Percentiles rank a stretch among this genome's conserved stretches.
Evolutionary conservation across 352 stramenopile species (phyloP).

Genomic region (Globisporangium megalacanthum): DNA sequence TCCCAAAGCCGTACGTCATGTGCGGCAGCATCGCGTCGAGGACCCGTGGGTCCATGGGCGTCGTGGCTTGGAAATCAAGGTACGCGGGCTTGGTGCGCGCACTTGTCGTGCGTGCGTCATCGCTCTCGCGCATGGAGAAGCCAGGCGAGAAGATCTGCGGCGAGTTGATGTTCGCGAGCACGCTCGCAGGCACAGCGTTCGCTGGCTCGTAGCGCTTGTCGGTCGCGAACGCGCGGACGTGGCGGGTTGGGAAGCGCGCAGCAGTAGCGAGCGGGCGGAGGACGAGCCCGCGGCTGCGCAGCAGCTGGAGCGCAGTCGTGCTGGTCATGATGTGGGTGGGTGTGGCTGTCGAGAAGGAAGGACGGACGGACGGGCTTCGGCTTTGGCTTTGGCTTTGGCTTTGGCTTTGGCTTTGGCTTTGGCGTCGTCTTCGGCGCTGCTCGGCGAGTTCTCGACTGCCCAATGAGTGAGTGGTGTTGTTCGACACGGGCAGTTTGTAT

Average conservation of each 20-base stretch:
- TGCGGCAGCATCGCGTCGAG: conserved; percentile 98
- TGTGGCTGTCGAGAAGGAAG: too few species aligned
- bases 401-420: too few species aligned
- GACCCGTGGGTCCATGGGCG: conserved; percentile 97
- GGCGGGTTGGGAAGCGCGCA: not conserved
- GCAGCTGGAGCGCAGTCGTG: too few species aligned
- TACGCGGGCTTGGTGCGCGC: conserved; percentile 86
- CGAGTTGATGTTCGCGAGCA: conserved; percentile 78
- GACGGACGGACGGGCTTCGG: too few species aligned
- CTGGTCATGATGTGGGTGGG: too few species aligned
- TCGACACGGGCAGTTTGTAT: too few species aligned
- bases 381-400: too few species aligned
- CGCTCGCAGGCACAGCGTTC: conserved; percentile 78
- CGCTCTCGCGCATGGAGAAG: conserved; percentile 71
- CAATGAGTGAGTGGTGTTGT: too few species aligned
- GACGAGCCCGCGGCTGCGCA: too few species aligned
- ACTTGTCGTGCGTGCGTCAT: conserved; percentile 19
- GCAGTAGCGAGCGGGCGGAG: too few species aligned
- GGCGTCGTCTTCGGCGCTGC: too few species aligned
- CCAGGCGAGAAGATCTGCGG: conserved; percentile 79
- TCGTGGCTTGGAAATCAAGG: conserved; percentile 97
- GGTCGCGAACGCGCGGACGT: conserved; percentile 24
- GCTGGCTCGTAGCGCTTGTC: conserved; percentile 84
- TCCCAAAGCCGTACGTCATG: conserved; percentile 96
- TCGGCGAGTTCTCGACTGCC: too few species aligned